Conservation (phyloP, 176 grass and related monocot species). For the Bromus sterilis region DNA sequence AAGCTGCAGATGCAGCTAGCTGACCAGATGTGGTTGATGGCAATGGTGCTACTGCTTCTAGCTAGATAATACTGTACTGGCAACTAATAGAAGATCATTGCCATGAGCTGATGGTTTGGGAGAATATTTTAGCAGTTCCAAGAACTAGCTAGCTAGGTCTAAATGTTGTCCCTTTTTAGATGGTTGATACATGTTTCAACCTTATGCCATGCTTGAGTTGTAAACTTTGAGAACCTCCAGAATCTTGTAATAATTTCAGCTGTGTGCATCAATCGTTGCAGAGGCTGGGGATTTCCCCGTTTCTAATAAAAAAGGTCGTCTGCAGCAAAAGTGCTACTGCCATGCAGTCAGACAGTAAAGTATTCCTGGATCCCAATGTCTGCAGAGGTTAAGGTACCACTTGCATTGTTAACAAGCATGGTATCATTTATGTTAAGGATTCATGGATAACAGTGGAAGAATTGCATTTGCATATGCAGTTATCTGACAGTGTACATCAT, state of each 20-base stretch:
- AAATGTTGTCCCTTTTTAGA: too few species aligned
- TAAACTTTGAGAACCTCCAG: too few species aligned
- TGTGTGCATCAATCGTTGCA: too few species aligned
- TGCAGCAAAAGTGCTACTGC: slow-evolving; percentile 19
- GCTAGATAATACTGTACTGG: background rate
- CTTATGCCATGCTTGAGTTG: too few species aligned
- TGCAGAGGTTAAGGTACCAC: background rate
- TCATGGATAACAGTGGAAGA: background rate
- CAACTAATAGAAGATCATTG: background rate
- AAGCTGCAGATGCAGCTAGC: background rate
- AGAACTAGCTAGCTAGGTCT: slow-evolving; percentile 7
- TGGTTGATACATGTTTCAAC: too few species aligned
- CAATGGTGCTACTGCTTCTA: background rate
- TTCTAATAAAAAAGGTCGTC: too few species aligned
- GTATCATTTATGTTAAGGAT: background rate
- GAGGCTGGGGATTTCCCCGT: too few species aligned
- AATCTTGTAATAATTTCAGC: too few species aligned
- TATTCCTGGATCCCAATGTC: slow-evolving; percentile 29
- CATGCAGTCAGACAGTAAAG: background rate
- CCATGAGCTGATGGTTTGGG: slow-evolving; percentile 4
- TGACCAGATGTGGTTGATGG: slow-evolving; percentile 11
- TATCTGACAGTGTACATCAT: background rate
- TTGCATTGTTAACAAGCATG: slow-evolving; percentile 13
- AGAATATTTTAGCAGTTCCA: slow-evolving; percentile 21
- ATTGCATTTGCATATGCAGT: background rate